Base-by-base conservation (phyloP, 1,284 basidiomycete species). In the Hymenochaete sp. region DNA sequence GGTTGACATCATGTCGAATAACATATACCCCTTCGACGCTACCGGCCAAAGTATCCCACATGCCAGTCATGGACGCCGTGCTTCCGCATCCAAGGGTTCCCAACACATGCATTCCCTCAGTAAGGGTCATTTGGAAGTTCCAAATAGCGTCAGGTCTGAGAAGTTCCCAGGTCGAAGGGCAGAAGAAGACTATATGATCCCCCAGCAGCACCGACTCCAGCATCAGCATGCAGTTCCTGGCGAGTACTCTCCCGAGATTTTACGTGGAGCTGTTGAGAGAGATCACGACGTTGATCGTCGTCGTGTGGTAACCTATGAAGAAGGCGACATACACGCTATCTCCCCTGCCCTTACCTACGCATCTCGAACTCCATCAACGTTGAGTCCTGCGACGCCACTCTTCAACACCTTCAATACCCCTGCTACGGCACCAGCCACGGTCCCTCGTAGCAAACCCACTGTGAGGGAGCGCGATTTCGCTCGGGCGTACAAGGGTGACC, bases 301-400 rank as follows among this genome's bases (percentile, higher is more conserved):
- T 28, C 38, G 31, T 3, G 25, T 72, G 36, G 19, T 18, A 18
- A 66, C 75, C 35, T 76, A 75, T 4, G 43, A 50, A 8, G 50
- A 41, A 18, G 38, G 42, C 14, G 50, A 45, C 22, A 24, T 40
- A 11, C 25, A 41, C 5, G 18, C 35, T n/a, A 39, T 51, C 11
- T 51, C 49, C 24, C 76, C 76, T n/a, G 69, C 76, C 5, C 64
- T 79, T 45, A 79, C 76, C 14, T 79, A 75, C 54, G 72, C 72
- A 10, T 72, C 72, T 32, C 70, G 74, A 44, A 72, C 76, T 19
- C 71, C 75, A 4, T 72, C 72, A 27, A 77, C 73, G n/a, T 62
- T 79, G 43, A 79, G 77, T 53, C 76, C 76, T 13, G 70, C 73
- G 4, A 79, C 76, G 9, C 76, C 76, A 3, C 78, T 77, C 60